phyloP scores from a whole-genome alignment of 1,284 basidiomycete species.

The Irpex rosettiformis region DNA sequence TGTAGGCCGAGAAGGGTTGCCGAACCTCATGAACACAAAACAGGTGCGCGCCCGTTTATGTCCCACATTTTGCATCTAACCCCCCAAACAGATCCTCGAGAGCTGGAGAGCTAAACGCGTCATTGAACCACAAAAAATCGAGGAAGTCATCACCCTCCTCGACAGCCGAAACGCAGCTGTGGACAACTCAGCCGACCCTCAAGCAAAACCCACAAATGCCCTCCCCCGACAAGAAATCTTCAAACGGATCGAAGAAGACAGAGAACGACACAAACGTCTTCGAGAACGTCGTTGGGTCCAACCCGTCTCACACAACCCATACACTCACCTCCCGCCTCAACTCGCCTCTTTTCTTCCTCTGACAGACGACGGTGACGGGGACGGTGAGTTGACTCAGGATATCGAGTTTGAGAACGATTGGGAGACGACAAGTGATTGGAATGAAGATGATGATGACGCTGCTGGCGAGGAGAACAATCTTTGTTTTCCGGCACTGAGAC shows the following conservation, averaged over 20 bases:
- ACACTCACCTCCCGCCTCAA: constrained; percentile 39
- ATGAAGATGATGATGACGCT: constrained; percentile 82
- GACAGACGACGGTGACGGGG: constrained; percentile 40
- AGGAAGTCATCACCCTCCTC: constrained; percentile 56
- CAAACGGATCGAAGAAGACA: constrained; percentile 90
- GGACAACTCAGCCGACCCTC: constrained; percentile 24
- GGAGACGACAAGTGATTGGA: constrained; percentile 87
- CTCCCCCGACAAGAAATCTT: constrained; percentile 72
- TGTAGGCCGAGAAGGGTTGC: constrained; percentile 73
- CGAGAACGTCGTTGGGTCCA: constrained; percentile 94
- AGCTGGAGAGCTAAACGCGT: constrained; percentile 86
- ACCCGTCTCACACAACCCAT: constrained; percentile 52
- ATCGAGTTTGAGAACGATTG: constrained; percentile 93
- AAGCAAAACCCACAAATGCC: constrained; percentile 25
- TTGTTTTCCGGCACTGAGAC: constrained; percentile 42
- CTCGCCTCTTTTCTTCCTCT: constrained; percentile 59
- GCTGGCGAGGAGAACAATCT: constrained; percentile 63
- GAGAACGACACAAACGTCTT: constrained; percentile 91
- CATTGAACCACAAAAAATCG: constrained; percentile 72
- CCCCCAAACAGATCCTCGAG: constrained; percentile 66
- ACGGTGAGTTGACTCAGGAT: constrained; percentile 61
- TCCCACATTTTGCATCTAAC: neutral
- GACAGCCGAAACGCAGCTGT: constrained; percentile 40
- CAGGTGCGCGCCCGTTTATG: constrained; percentile 51
- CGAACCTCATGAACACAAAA: constrained; percentile 82